Conservation (phyloP, 2,329 filamentous ascomycete genomes). For the Aureobasidium vineae region DNA sequence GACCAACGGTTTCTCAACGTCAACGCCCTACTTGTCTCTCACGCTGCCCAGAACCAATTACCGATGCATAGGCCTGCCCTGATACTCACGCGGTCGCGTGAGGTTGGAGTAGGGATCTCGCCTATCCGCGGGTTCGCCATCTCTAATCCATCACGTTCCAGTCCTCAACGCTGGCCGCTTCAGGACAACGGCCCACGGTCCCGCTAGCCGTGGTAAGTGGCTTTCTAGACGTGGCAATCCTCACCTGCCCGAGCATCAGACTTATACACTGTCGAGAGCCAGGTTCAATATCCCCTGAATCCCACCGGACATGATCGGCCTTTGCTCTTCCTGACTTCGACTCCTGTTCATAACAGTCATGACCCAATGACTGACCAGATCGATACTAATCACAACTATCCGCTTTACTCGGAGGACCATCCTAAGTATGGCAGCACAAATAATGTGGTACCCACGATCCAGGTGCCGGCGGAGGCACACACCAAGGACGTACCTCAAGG, state of each 20-base stretch:
- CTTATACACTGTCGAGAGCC: neutral
- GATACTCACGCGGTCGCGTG: neutral
- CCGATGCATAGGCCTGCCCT: too few relatives aligned
- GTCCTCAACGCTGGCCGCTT: constrained; percentile 3
- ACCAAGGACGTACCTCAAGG: constrained; percentile 14
- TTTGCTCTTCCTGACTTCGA: neutral
- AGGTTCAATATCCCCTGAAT: neutral
- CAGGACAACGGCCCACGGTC: neutral
- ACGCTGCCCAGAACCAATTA: neutral
- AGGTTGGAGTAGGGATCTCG: neutral
- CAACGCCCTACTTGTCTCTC: neutral
- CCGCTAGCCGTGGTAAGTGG: constrained; percentile 15
- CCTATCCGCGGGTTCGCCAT: neutral
- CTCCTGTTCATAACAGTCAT: neutral
- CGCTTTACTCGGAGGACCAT: constrained; percentile 26
- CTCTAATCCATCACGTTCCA: neutral
- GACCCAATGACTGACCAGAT: constrained; percentile 21
- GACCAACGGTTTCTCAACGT: constrained; percentile 1
- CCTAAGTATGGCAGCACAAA: constrained; percentile 24
- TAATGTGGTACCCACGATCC: neutral
- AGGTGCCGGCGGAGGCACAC: constrained; percentile 17
- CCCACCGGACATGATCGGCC: neutral
- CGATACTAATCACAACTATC: constrained; percentile 21
- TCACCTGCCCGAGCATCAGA: neutral
- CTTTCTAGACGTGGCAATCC: constrained; percentile 3